Conservation (phyloP, 202 grass and related monocot species). For the Sporobolus alterniflorus region DNA sequence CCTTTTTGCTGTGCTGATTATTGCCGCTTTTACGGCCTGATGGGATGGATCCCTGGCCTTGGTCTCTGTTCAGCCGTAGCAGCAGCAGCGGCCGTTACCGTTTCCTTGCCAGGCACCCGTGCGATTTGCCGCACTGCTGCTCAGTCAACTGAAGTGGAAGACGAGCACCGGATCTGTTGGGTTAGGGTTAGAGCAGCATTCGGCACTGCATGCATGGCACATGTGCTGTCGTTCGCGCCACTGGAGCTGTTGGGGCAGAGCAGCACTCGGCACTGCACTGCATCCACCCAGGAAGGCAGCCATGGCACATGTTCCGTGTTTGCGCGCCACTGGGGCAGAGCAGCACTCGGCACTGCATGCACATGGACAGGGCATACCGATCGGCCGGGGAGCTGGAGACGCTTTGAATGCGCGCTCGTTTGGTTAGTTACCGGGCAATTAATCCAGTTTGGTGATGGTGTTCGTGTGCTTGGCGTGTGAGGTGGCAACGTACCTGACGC, state of each 20-base stretch:
- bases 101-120: neutral
- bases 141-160: slow-evolving; percentile 5
- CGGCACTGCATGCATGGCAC: neutral
- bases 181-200: neutral
- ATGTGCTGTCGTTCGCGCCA: neutral
- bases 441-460: slow-evolving; percentile 13
- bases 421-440: slow-evolving; percentile 14
- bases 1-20: slow-evolving; percentile 2
- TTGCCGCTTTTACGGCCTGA: slow-evolving; percentile 26
- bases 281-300: neutral
- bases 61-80: neutral
- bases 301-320: slow-evolving; percentile 49
- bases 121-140: neutral
- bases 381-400: no score
- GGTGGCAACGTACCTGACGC: neutral
- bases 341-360: neutral
- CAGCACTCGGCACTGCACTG: neutral
- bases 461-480: slow-evolving; percentile 47
- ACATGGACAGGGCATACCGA: no score
- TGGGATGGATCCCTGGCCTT: neutral
- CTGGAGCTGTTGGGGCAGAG: neutral
- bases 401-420: neutral
- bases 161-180: neutral
- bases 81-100: neutral
- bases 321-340: neutral